Base-by-base conservation (phyloP, 2,329 filamentous ascomycete species). In the Cadophora sp. region DNA sequence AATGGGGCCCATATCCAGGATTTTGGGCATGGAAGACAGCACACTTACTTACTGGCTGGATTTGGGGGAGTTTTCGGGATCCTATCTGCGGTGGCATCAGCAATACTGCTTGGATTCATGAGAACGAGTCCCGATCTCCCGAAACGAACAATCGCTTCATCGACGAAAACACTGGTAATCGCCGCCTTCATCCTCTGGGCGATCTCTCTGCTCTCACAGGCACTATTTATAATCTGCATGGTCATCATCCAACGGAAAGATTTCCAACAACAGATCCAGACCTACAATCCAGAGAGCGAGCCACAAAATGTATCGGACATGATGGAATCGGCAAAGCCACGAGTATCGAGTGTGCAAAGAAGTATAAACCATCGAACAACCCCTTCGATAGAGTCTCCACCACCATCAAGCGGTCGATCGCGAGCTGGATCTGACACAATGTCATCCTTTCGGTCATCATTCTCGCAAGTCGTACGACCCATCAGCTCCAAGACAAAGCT, bases 401-500 rank as follows among this genome's bases (percentile, higher is more conserved):
- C 82, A 34, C 71, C 83, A 3, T 82, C 83, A 0, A 79, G 80
- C 5, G 84, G 85, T 1, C 78, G 79, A 71, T 79, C 83, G 71
- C 76, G 80, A 72, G 82, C 85, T 64, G 74, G 81, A 66, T 76
- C 83, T 48, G 79, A 85, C 74, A 81, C 82, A 1, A 78, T 84
- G 72, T 81, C 77, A 70, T 86, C 84, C 1, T 77, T 86, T 59
- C 81, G 83, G 19, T 82, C 81, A 4, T 86, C 84, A 0, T 70
- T 86, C 26, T 84, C 83, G 3, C 78, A 82, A 46, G 79, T 79
- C 24, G 79, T 87, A 16, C 84, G 86, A 5, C 87, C 88, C 6
- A 84, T 86, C 55, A 83, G 84, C 1, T 90, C 87, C 48, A 86
- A 81, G 76, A 87, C 85, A 2, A 83, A 83, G 58, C 79, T 91